phyloP scores from a whole-genome alignment of 148 eudicot species.

The Vaccinium macrocarpon region DNA sequence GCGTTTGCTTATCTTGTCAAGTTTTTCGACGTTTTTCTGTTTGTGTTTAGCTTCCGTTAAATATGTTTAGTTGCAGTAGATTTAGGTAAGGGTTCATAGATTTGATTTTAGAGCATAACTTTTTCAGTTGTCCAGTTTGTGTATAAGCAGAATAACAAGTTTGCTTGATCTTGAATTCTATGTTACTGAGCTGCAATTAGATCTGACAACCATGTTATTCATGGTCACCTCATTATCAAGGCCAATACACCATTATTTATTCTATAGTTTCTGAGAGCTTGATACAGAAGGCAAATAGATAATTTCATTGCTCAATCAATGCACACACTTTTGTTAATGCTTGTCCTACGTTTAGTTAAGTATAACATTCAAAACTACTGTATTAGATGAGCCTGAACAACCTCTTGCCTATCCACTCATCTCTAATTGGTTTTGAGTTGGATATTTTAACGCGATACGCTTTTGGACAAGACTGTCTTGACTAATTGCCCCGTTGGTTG shows the following conservation, averaged over 20 bases:
- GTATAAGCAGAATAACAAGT: no score
- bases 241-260: not conserved
- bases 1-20: not conserved
- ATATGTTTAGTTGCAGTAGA: not conserved
- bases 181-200: not conserved
- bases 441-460: no score
- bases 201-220: not conserved
- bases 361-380: no score
- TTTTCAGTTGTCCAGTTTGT: no score
- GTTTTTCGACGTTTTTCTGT: not conserved
- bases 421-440: no score
- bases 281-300: not conserved
- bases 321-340: no score
- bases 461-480: no score
- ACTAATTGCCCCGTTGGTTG: no score
- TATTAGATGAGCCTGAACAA: no score
- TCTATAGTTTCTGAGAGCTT: not conserved
- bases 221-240: not conserved
- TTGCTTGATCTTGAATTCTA: no score
- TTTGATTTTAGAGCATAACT: not conserved
- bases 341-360: not conserved
- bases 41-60: not conserved
- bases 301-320: not conserved
- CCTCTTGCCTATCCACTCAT: no score
- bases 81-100: not conserved